Evolutionary conservation across 73 alveolate species (phyloP), one percentile per base, ranked within the genome.

Genomic region (Symbiodinium natans): DNA sequence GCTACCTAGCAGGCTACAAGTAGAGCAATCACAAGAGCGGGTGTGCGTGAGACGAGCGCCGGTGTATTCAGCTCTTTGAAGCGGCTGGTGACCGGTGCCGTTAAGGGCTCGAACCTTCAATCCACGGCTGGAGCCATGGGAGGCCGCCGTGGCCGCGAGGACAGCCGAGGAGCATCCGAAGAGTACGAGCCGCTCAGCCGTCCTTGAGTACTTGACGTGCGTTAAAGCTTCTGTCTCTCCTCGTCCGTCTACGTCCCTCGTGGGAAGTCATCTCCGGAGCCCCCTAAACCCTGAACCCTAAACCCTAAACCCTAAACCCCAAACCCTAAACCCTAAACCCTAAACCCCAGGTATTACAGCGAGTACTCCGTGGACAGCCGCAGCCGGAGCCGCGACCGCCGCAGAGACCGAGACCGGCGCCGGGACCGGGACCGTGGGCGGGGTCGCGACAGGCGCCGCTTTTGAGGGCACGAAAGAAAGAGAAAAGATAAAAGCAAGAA

Each of bases 371-470:
- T 63, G 34, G 84, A 87, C 19, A 63, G 85, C 84, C 86, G 85
- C 23, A 87, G 95, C 85, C 95, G 95, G 33, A 59, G 86, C 95
- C 84, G 86, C 31, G 85, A 48, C 38, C 93, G 83, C 36, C 83
- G 83, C 25, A 11, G 83, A 33, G 83, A 33, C 41, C 83, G 83
- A 31, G 83, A 73, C 83, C 83, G 83, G 23, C 42, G 25, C 41
- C 83, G 83, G 77, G 36, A 34, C 56, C 93, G 83, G 56, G 48
- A 33, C 41, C 83, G 83, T 9, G 83, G 41, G 11, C 83, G 83
- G 83, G 83, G 95, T 38, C 95, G 95, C 85, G 85, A 87, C 71
- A 82, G 95, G 21, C 82, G n/a, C 25, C 93, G 93, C 19, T n/a
- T n/a, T 13, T 46, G 31, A 56, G 74, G 31, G 31, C 31, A 56